These are phyloP conservation scores for Pichia sporocuriosa DNA, from an alignment of 805 yeast genomes.

Conservation along the genomic window DNA sequence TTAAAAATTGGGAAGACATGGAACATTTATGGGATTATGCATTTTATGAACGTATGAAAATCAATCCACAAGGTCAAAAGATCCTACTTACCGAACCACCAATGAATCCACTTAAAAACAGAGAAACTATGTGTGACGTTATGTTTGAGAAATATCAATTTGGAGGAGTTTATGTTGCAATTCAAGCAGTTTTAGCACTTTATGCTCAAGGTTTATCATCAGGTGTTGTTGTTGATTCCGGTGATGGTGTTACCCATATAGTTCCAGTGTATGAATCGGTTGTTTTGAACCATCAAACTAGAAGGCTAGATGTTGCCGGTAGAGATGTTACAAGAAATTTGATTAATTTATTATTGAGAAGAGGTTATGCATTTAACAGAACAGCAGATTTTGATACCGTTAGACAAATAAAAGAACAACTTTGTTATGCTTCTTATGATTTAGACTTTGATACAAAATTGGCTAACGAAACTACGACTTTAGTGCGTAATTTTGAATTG, in stretches of 20 bases:
- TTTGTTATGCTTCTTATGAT: slow-evolving; percentile 93
- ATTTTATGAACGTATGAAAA: slow-evolving; percentile 82
- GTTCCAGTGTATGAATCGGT: slow-evolving; percentile 97
- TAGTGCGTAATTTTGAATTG: slow-evolving; percentile 85
- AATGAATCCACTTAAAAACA: slow-evolving; percentile 86
- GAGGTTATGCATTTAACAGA: slow-evolving; percentile 97
- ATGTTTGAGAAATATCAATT: slow-evolving; percentile 89
- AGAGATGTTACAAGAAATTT: slow-evolving; percentile 96
- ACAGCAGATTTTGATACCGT: slow-evolving; percentile 99
- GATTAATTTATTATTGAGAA: slow-evolving; percentile 82
- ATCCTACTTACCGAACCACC: slow-evolving; percentile 95
- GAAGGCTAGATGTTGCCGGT: slow-evolving; percentile 94
- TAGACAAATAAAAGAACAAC: slow-evolving; percentile 93
- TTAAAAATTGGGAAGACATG: slow-evolving; percentile 98
- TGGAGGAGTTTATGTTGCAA: slow-evolving; percentile 92
- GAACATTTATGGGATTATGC: slow-evolving; percentile 98
- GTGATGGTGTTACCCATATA: slow-evolving; percentile 97
- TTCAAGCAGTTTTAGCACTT: slow-evolving; percentile 95
- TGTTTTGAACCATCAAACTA: slow-evolving; percentile 89
- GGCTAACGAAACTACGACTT: slow-evolving; percentile 90
- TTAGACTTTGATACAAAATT: slow-evolving; percentile 80
- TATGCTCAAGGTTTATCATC: slow-evolving; percentile 96
- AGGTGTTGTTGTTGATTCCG: slow-evolving; percentile 97
- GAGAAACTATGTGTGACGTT: slow-evolving; percentile 86
- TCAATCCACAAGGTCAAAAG: slow-evolving; percentile 68